Evolutionary conservation across 148 eudicot genomes (phyloP).

Genomic region (Rhododendron ferrugineum): DNA sequence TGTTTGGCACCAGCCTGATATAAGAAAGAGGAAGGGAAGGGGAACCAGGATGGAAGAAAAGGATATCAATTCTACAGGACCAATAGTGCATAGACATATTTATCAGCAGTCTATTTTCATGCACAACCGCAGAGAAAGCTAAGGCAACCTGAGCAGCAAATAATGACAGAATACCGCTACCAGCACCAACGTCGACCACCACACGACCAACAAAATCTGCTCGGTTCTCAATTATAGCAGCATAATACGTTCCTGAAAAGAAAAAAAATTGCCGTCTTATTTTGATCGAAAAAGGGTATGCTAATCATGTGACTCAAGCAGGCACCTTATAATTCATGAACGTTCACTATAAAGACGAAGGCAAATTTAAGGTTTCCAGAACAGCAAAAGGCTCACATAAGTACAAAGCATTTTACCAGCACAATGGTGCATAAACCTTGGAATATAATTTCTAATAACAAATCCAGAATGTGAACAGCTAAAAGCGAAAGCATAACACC

Average conservation of each 20-base stretch:
- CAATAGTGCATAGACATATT: not conserved
- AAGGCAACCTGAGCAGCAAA: slow-evolving; percentile 89
- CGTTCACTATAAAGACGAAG: not conserved
- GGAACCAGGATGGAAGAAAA: not conserved
- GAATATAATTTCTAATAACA: not conserved
- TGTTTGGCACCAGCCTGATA: slow-evolving; percentile 93
- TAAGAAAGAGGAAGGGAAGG: not conserved
- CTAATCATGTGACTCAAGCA: slow-evolving; percentile 2
- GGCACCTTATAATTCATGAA: not conserved
- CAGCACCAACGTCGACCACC: slow-evolving; percentile 98
- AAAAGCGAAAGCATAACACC: not conserved
- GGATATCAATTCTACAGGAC: not conserved
- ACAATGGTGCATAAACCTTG: not conserved
- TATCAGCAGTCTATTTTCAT: not conserved
- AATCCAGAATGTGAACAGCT: not conserved
- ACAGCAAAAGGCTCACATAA: not conserved
- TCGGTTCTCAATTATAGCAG: slow-evolving; percentile 89
- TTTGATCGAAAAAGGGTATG: not conserved
- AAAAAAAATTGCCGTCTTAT: not conserved
- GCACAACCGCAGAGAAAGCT: not conserved
- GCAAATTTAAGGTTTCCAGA: not conserved
- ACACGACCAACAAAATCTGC: slow-evolving; percentile 75
- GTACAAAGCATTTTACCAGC: slow-evolving; percentile 3
- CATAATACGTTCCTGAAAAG: slow-evolving; percentile 78
- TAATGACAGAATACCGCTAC: slow-evolving; percentile 91